phyloP scores from a whole-genome alignment of 352 stramenopile genomes.

The Pythium periplocum region DNA sequence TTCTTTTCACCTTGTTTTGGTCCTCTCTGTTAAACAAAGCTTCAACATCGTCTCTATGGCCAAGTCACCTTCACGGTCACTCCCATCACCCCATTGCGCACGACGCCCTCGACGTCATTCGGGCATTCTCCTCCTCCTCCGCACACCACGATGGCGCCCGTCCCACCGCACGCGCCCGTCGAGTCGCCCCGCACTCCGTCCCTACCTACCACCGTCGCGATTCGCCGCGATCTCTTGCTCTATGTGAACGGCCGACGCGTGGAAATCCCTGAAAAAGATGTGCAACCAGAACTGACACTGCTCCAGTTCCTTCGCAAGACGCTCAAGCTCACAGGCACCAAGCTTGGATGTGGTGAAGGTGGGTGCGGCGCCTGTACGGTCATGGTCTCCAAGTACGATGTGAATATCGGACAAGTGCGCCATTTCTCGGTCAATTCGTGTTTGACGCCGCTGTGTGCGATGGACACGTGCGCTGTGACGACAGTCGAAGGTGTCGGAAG shows the following conservation, averaged over 20 bases:
- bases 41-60: no score
- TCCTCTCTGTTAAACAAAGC: no score
- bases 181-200: no score
- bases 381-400: slow-evolving; percentile 81
- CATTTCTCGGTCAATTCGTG: slow-evolving; percentile 87
- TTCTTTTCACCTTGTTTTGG: no score
- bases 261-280: slow-evolving; percentile 37
- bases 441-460: slow-evolving; percentile 72
- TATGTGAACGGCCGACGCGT: slow-evolving; percentile 75
- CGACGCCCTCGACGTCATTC: no score
- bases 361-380: slow-evolving; percentile 96
- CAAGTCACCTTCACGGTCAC: no score
- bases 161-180: no score
- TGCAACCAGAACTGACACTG: slow-evolving; percentile 70
- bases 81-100: no score
- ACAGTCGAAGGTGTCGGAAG: slow-evolving; percentile 79
- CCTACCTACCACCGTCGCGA: background rate
- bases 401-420: slow-evolving; percentile 30
- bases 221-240: slow-evolving; percentile 53
- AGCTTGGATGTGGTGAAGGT: slow-evolving; percentile 92
- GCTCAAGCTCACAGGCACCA: slow-evolving; percentile 72
- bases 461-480: slow-evolving; percentile 81
- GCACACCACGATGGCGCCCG: no score
- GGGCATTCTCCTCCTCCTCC: no score
- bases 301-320: slow-evolving; percentile 80